phyloP scores from a whole-genome alignment of 202 grass and related monocot genomes.

The Hordeum pubiflorum region DNA sequence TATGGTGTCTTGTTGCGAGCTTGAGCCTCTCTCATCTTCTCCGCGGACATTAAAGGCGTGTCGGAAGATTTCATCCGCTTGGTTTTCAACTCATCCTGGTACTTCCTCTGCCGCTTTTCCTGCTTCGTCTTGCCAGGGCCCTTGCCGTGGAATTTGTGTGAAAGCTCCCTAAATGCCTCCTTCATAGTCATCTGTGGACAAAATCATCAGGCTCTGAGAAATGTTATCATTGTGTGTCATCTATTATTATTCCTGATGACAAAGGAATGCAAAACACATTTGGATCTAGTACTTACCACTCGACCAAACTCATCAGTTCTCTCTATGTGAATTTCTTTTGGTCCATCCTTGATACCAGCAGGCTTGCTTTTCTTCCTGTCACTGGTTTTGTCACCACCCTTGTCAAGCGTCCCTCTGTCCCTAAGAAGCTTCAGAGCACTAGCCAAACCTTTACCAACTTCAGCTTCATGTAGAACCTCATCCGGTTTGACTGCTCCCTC shows the following conservation, averaged over 20 bases:
- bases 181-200: conserved; percentile 62
- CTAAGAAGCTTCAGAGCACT: conserved; percentile 63
- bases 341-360: conserved; percentile 55
- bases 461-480: conserved; percentile 64
- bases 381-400: conserved; percentile 60
- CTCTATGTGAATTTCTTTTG: conserved; percentile 69
- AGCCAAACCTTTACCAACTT: conserved; percentile 69
- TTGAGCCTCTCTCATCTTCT: conserved; percentile 93
- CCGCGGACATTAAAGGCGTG: conserved; percentile 48
- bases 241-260: not conserved
- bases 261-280: not conserved
- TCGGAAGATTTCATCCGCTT: conserved; percentile 86
- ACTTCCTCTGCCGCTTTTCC: conserved; percentile 73
- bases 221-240: not conserved
- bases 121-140: conserved; percentile 75
- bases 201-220: not conserved
- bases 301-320: conserved; percentile 79
- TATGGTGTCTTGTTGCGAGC: conserved; percentile 53
- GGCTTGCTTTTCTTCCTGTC: conserved; percentile 75
- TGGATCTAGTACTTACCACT: conserved; percentile 41
- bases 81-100: conserved; percentile 69
- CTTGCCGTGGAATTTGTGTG: conserved; percentile 89
- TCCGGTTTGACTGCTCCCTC: conserved; percentile 44
- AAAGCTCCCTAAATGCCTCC: conserved; percentile 73
- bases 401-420: conserved; percentile 61